Evolutionary conservation across 441 rosid species (phyloP).

Genomic region (Corymbia calophylla): DNA sequence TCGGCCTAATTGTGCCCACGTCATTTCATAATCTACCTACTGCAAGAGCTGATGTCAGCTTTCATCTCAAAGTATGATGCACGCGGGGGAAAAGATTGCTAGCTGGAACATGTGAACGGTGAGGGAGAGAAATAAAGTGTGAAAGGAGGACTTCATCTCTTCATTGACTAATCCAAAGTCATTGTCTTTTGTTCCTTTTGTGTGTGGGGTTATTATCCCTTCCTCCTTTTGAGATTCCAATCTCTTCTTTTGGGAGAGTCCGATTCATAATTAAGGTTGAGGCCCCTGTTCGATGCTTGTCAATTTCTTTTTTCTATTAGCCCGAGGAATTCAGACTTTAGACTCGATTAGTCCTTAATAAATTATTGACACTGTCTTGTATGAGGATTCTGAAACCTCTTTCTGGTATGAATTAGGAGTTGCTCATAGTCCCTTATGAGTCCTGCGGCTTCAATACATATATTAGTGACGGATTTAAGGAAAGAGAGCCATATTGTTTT

Average conservation of each 20-base stretch:
- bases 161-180: too few relatives aligned
- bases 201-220: background rate
- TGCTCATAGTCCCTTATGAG: background rate
- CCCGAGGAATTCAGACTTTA: background rate
- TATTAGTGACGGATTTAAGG: too few relatives aligned
- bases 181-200: too few relatives aligned
- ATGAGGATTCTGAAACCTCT: background rate
- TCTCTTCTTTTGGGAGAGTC: background rate
- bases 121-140: too few relatives aligned
- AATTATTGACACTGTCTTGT: background rate
- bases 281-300: too few relatives aligned
- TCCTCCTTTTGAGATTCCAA: background rate
- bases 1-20: background rate
- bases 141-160: background rate
- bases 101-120: background rate
- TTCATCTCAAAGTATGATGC: background rate
- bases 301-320: too few relatives aligned
- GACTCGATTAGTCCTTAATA: background rate
- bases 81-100: background rate
- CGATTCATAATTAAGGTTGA: background rate
- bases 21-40: background rate
- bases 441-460: background rate
- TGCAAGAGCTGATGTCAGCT: background rate
- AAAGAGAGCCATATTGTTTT: too few relatives aligned
- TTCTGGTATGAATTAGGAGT: background rate